Evolutionary conservation across 345 rosid genomes (phyloP), one percentile per base, ranked within the genome.

Genomic region (Hirschfeldia incana): DNA sequence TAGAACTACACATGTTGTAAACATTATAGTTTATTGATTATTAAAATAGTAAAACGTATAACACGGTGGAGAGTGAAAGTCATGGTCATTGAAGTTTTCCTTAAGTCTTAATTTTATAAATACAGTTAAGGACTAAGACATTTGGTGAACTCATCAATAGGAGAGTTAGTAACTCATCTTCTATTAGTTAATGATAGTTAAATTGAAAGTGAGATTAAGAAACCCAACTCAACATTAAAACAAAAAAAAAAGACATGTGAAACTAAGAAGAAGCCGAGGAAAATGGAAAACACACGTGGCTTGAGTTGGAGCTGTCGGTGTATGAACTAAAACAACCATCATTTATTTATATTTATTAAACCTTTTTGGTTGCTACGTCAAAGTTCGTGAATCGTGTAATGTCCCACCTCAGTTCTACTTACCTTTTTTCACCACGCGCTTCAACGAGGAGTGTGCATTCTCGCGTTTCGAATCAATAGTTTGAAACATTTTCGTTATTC

Each of bases 221-320:
- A 77, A 69, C 4, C 21, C 29, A 78, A 64, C 72, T 36, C 71
- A 55, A 71, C 49, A 44, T 27, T 26, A 68, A 29, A 29, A 4
- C 0, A 29, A 46, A 64, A 69, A 61, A 32, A 7, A 5, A 17
- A 32, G 62, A 66, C 77, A 79, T 60, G 74, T 79, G 77, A 78
- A 67, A 64, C 44, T 46, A 16, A 16, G 60, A 53, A 53, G 60
- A 66, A 79, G 83, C 79, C 83, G 67, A 63, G 7, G 21, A 69
- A 69, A n/a, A 63, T 11, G 60, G 70, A 39, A 39, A 67, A 36
- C 64, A 74, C 78, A 80, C 83, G 83, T 80, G 83, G 79, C 83
- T 74, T 68, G 33, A 63, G 10, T 28, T 34, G 79, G 53, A 80
- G 79, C 79, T 80, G 83, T 80, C 79, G 83, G 83, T 80, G 83